Percentiles rank a stretch among this genome's conserved stretches.
phyloP scores from a whole-genome alignment of 2,329 filamentous ascomycete genomes.

The Madurella fahalii region DNA sequence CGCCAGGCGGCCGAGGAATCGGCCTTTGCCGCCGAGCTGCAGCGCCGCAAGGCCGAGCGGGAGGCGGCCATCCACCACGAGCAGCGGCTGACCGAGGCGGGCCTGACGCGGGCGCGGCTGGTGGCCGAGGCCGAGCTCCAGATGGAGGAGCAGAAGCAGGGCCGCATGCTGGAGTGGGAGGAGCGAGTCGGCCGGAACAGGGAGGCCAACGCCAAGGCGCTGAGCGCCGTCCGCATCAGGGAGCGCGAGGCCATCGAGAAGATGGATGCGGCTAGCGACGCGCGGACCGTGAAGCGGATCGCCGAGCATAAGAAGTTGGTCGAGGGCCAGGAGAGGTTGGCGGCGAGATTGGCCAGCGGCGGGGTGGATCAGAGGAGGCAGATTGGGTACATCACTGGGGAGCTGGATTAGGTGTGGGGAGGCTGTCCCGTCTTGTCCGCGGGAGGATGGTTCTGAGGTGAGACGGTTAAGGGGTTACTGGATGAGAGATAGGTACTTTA shows the following conservation, averaged over 20 bases:
- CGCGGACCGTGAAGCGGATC: constrained; percentile 42
- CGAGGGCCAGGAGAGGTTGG: constrained; percentile 40
- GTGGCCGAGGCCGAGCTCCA: constrained; percentile 46
- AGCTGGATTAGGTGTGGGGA: constrained; percentile 39
- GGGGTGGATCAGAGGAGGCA: constrained; percentile 41
- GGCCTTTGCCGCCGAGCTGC: constrained; percentile 35
- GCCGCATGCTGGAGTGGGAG: constrained; percentile 48
- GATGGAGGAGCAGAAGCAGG: constrained; percentile 41
- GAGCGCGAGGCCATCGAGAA: constrained; percentile 50
- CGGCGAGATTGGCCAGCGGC: constrained; percentile 32
- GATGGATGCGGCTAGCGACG: constrained; percentile 45
- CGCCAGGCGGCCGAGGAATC: constrained; percentile 47
- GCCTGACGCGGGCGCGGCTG: constrained; percentile 40
- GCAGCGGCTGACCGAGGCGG: constrained; percentile 43
- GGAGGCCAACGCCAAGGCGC: constrained; percentile 45
- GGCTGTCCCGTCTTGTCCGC: no score
- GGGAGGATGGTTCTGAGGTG: no score
- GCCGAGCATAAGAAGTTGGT: constrained; percentile 50
- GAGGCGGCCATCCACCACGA: constrained; percentile 42
- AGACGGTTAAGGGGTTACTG: no score
- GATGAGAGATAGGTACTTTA: no score
- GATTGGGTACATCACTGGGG: constrained; percentile 54
- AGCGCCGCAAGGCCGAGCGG: constrained; percentile 36
- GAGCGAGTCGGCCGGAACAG: constrained; percentile 42
- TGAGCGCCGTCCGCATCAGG: constrained; percentile 45